These are phyloP conservation scores for Inonotus hispidus DNA, from an alignment of 1,284 basidiomycete genomes.

Conservation along the genomic window DNA sequence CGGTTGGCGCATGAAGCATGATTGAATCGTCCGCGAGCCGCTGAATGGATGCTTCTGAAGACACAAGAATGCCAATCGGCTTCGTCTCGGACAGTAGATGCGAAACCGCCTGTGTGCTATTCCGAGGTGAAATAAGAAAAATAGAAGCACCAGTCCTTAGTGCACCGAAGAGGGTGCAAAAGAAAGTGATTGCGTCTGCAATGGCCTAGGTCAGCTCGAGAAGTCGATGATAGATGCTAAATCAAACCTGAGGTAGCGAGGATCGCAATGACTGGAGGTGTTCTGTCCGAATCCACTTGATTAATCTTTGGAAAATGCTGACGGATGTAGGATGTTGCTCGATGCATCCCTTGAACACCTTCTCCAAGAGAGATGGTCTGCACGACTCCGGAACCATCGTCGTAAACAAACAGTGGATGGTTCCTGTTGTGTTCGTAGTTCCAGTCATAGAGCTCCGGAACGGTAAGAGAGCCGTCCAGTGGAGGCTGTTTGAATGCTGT, in stretches of 20 bases:
- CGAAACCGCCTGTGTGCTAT: conserved; percentile 14
- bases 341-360: conserved; percentile 23
- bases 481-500: conserved; percentile 24
- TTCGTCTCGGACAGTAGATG: conserved; percentile 13
- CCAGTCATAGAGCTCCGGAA: conserved; percentile 34
- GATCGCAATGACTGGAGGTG: conserved; percentile 20
- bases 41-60: conserved; percentile 8
- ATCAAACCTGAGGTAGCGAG: conserved; percentile 23
- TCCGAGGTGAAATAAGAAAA: conserved; percentile 19
- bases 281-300: not conserved
- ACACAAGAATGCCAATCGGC: conserved; percentile 10
- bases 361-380: conserved; percentile 26
- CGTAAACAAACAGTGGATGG: conserved; percentile 32
- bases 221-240: not conserved
- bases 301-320: not conserved
- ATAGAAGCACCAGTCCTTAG: conserved; percentile 15
- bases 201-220: not conserved
- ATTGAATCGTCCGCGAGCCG: conserved; percentile 2
- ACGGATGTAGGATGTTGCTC: conserved; percentile 18
- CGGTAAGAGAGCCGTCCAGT: conserved; percentile 30
- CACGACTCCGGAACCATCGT: conserved; percentile 4
- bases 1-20: not conserved
- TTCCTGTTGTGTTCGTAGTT: conserved; percentile 30
- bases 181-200: conserved; percentile 18
- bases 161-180: conserved; percentile 10